Evolutionary conservation across 148 eudicot genomes (phyloP), one percentile per base, ranked within the genome.

Genomic region (Rhododendron griersonianum): DNA sequence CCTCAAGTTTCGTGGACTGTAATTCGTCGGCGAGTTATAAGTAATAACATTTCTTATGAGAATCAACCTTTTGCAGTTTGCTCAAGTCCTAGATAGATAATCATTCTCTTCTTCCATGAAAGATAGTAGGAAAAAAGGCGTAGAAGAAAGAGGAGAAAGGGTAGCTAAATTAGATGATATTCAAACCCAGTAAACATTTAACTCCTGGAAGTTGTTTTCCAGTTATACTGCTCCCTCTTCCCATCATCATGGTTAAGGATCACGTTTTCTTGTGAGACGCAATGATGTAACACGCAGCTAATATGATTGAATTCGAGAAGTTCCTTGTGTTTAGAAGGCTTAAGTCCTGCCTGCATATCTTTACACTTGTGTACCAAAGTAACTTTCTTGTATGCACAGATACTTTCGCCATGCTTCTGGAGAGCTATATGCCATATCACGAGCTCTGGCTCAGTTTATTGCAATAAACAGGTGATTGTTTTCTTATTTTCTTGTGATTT

Each of bases 341-440:
- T 5, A 39, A 75, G 10, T 75, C 79, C 11, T 76, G 48, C 35
- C 41, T 79, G 35, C 10, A 28, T 39, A 37, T 39, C 45, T 82
- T 69, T 59, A 16, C 33, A 67, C 35, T n/a, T 16, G 19, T 73
- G 77, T 33, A 73, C 51, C 16, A 28, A 86, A 78, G 7, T 57
- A 67, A 84, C n/a, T 85, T 59, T 61, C 73, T 88, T 57, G 15
- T 55, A 35, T 48, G 53, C 73, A 21, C 90, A 96, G 98, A 88
- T 96, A 96, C 85, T 94, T 96, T 79, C 92, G 88, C 79, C 98
- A 96, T 90, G 98, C 98, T 84, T 94, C 98, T 59, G 95, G 96
- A 18, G 98, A 96, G 89, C 88, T 94, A 78, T 92, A 91, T 88
- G 95, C 91, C 87, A 89, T 96, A 86, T 96, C 98, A 21, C 92